Conservation (phyloP, 192 early-diverging fungal genomes). For the Dissophora globulifera region DNA sequence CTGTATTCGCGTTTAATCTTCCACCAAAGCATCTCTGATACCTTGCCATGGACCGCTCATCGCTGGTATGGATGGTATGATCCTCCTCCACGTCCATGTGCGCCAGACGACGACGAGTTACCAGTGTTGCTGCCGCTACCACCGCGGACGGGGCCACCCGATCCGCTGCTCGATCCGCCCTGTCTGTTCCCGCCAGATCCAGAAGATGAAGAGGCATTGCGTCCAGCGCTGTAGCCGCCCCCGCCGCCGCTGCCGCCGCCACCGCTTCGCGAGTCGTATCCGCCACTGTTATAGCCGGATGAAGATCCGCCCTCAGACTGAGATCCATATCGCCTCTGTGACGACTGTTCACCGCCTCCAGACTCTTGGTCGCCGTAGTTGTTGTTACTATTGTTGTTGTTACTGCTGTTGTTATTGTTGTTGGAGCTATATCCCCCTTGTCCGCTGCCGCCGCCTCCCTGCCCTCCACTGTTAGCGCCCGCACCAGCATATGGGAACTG, state of each 20-base stretch:
- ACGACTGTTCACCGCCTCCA: conserved; percentile 18
- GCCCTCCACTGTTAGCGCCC: background rate
- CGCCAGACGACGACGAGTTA: conserved; percentile 7
- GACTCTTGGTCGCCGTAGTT: conserved; percentile 26
- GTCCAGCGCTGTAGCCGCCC: conserved; percentile 14
- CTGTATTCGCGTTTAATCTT: too few species aligned
- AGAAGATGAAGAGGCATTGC: background rate
- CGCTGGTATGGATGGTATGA: conserved; percentile 53
- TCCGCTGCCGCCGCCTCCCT: conserved; percentile 5
- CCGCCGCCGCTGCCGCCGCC: conserved; percentile 1
- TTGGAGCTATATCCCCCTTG: conserved; percentile 14
- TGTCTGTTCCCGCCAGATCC: conserved; percentile 12
- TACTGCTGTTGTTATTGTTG: conserved; percentile 24
- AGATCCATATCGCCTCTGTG: conserved; percentile 41
- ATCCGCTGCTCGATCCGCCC: conserved; percentile 43
- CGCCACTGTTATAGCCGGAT: conserved; percentile 23
- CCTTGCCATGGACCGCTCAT: background rate
- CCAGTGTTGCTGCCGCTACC: conserved; percentile 18
- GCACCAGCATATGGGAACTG: conserved; percentile 39
- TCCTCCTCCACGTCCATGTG: conserved; percentile 21
- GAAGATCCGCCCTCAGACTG: conserved; percentile 34
- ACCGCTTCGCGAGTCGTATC: conserved; percentile 26
- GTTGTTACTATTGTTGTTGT: conserved; percentile 19
- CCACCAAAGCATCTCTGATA: too few species aligned
- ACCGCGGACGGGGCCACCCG: conserved; percentile 50